Base-by-base conservation (phyloP, 495 filamentous ascomycete species). In the Podospora appendiculata region DNA sequence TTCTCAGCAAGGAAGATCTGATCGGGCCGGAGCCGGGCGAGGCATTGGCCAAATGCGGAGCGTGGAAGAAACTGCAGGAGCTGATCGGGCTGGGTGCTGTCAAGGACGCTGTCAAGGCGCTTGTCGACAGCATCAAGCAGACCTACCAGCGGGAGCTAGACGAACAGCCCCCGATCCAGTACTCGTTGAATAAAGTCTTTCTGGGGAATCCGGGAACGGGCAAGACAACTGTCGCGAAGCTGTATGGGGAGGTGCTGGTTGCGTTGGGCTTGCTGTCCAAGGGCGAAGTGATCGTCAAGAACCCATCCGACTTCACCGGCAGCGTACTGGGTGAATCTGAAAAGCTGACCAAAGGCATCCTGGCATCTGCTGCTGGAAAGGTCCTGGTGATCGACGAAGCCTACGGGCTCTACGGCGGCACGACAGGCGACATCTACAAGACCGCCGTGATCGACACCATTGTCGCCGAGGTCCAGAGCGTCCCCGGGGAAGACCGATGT, bases 391-490 rank as follows among this genome's bases (percentile, higher is more conserved):
- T 90, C 11, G 87, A 91, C 55, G 86, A 90, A 56, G 86, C 84
- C 0, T 89, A 91, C 52, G 75, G 65, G 72, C 81, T 70, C 25
- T 65, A 70, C 17, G 58, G 61, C 4, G 67, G 66, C 5, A 36
- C 53, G 1, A n/a, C 51, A 32, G 52, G 57, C 1, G 83, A 90
- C 57, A 58, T 64, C 0, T 90, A 73, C 70, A 84, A 79, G 56
- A 81, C 75, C 1, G 84, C 82, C 8, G 81, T 88, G 8, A 68
- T 87, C 6, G 84, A 89, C 50, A 92, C 89, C 5, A 83, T 93
- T n/a, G 88, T 92, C 3, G 85, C 87, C 0, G 86, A 93, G 52
- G 81, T 94, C 0, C 89, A 92, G 48, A 87, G 81, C 56, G 77
- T 79, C 0, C 84, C 87, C 0, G 85, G 86, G 0, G 88, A 90